Conservation (phyloP, 345 rosid genomes). For the Zanthoxylum bungeanum region DNA sequence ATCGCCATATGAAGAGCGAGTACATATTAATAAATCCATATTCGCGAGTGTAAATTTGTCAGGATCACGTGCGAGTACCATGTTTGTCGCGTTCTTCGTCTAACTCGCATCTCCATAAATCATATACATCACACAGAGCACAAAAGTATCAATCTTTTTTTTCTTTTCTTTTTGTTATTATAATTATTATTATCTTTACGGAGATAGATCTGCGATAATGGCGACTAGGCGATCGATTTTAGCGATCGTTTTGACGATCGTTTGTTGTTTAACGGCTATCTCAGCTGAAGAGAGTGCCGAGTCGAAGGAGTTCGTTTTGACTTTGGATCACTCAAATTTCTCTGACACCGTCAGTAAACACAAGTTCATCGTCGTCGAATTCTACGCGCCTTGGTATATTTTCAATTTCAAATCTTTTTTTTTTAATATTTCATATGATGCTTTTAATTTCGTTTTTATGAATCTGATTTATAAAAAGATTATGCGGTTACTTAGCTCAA, state of each 20-base stretch:
- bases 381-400: slow-evolving; percentile 92
- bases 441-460: neutral
- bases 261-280: slow-evolving; percentile 23
- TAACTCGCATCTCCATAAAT: neutral
- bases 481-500: neutral
- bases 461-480: neutral
- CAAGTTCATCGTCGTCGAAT: slow-evolving; percentile 88
- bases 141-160: neutral
- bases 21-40: accelerated
- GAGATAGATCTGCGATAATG: slow-evolving; percentile 23
- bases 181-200: no score
- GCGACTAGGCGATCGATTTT: slow-evolving; percentile 36
- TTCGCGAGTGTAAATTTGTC: neutral
- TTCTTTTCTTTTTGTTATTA: no score
- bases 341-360: slow-evolving; percentile 68
- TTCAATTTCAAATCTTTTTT: neutral
- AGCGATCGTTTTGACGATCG: slow-evolving; percentile 18
- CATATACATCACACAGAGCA: neutral
- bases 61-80: slow-evolving; percentile 15
- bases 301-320: slow-evolving; percentile 74
- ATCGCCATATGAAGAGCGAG: slow-evolving; percentile 20
- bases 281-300: slow-evolving; percentile 42
- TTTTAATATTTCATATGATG: no score
- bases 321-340: slow-evolving; percentile 87
- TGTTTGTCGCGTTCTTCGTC: slow-evolving; percentile 13